Evolutionary conservation across 768 basidiomycete genomes (phyloP), one percentile per base, ranked within the genome.

Genomic region (Boletus bicolor): DNA sequence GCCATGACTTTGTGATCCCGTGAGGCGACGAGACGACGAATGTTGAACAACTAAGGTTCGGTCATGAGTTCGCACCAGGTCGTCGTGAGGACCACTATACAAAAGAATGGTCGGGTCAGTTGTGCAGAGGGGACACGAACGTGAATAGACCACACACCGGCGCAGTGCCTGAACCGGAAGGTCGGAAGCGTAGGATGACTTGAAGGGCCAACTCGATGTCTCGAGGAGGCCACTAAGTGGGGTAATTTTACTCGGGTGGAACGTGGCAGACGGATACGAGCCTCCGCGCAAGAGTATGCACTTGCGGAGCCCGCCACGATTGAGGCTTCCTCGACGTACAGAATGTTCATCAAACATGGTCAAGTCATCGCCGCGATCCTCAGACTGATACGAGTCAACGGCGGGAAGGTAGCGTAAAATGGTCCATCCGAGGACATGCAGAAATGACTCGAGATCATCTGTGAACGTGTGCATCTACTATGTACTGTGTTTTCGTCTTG

Each of bases 51-150:
- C 45, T 81, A 72, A 0, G 91, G 91, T 68, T 92, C 90, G 49
- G 85, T 85, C 79, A 89, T 80, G 46, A 94, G 81, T 63, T 94
- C 91, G 61, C 91, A 90, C 91, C 91, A 94, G 54, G 92, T 81
- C 17, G 89, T 90, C 15, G 92, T 94, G 10, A 94, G 77, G 43
- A 93, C 89, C 59, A 92, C 89, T 84, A 67, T 24, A 26, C 5
- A 1, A 37, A 26, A 1, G 11, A 5, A 35, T 12, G n/a, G 26
- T 19, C 9, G 43, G 9, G 55, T 64, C 10, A 51, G 44, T 14
- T n/a, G 15, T 44, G 55, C 32, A 19, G 14, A 19, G 19, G 28
- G n/a, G n/a, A 28, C 10, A 34, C 5, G 48, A 15, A 30, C 7
- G 1, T 2, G 7, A 8, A 30, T 2, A 3, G 34, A 12, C 2